These are phyloP conservation scores for Mycena galericulata DNA, from an alignment of 768 basidiomycete genomes.

Conservation along the genomic window DNA sequence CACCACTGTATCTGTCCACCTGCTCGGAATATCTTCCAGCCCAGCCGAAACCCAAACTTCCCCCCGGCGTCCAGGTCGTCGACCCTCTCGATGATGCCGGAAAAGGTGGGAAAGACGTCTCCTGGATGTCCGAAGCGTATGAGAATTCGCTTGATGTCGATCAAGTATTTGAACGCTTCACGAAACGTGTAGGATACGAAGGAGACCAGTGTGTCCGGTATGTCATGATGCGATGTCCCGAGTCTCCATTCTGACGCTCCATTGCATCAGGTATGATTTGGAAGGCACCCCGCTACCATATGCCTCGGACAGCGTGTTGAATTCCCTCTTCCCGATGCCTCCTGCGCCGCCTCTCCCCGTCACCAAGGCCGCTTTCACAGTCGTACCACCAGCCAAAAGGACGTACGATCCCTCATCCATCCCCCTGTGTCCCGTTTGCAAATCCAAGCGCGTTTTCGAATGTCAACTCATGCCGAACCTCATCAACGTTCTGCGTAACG, in stretches of 20 bases:
- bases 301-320: constrained; percentile 79
- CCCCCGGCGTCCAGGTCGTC: constrained; percentile 57
- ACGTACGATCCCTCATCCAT: constrained; percentile 67
- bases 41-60: constrained; percentile 59
- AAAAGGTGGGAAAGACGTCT: constrained; percentile 59
- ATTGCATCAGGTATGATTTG: constrained; percentile 81
- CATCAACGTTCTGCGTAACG: constrained; percentile 75
- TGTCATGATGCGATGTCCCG: constrained; percentile 39
- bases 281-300: constrained; percentile 88
- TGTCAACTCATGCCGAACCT: constrained; percentile 96
- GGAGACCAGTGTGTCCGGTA: constrained; percentile 91
- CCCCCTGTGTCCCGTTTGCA: constrained; percentile 77
- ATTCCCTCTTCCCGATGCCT: constrained; percentile 77
- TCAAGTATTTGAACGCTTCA: constrained; percentile 88
- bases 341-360: constrained; percentile 60
- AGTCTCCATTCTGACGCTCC: constrained; percentile 11
- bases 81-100: constrained; percentile 52
- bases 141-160: constrained; percentile 87
- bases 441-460: constrained; percentile 81
- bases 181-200: constrained; percentile 74
- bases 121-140: constrained; percentile 80
- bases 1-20: constrained; percentile 81
- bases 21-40: constrained; percentile 77
- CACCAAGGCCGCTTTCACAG: constrained; percentile 71
- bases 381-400: constrained; percentile 59